Conservation (phyloP, 192 early-diverging fungal genomes). For the Coemansia sp. region DNA sequence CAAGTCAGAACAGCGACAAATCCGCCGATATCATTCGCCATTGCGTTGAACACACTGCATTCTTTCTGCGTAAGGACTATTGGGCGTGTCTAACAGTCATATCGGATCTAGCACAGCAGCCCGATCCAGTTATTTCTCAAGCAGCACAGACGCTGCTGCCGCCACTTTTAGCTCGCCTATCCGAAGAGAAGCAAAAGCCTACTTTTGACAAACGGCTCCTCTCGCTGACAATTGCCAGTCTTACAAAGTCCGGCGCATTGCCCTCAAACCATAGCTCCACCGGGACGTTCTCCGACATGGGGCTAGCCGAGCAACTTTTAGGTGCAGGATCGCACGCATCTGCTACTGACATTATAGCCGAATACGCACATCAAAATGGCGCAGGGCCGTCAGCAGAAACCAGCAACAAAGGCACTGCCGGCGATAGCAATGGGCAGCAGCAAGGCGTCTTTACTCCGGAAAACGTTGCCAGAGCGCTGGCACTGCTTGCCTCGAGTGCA, state of each 20-base stretch:
- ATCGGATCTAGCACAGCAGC: constrained; percentile 17
- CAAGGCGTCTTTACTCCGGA: constrained; percentile 16
- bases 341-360: constrained; percentile 28
- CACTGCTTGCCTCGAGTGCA: constrained; percentile 40
- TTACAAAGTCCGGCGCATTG: constrained; percentile 15
- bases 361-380: constrained; percentile 19
- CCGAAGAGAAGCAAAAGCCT: constrained; percentile 28
- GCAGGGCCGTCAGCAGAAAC: not conserved
- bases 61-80: constrained; percentile 29
- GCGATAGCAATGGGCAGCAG: constrained; percentile 6
- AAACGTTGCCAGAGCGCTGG: constrained; percentile 40
- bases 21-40: constrained; percentile 4
- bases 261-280: not conserved
- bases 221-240: constrained; percentile 25
- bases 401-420: constrained; percentile 2
- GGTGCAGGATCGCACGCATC: constrained; percentile 32
- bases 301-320: constrained; percentile 45
- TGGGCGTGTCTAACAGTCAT: constrained; percentile 40
- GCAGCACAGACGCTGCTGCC: constrained; percentile 29
- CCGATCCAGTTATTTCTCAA: constrained; percentile 12
- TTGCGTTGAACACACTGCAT: constrained; percentile 15
- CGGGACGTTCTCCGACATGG: constrained; percentile 26
- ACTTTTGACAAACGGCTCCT: constrained; percentile 9
- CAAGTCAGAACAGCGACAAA: not conserved
- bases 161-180: constrained; percentile 27